These are phyloP conservation scores for Leptomonas pyrrhocoris DNA, from an alignment of 208 protist genomes.

Conservation along the genomic window DNA sequence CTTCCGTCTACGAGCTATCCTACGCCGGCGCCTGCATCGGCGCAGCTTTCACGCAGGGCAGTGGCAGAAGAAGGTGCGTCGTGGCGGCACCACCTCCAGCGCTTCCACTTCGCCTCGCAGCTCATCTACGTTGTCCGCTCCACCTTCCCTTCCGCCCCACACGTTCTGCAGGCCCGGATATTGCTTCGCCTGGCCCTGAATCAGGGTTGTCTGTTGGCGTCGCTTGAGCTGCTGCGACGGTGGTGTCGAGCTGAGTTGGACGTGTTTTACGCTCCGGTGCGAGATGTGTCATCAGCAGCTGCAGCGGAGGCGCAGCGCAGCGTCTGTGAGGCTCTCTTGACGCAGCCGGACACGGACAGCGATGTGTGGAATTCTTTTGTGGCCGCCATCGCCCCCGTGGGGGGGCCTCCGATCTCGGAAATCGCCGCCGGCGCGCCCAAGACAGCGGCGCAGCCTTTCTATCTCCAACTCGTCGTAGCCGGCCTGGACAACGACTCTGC, in stretches of 20 bases:
- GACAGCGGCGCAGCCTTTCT: constrained; percentile 48
- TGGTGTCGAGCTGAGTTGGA: constrained; percentile 46
- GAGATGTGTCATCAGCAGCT: not conserved
- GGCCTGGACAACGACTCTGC: constrained; percentile 39
- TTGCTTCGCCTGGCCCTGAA: constrained; percentile 65
- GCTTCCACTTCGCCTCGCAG: constrained; percentile 60
- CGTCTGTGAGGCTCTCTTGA: constrained; percentile 3
- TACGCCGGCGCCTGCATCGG: no score
- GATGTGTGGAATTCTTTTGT: constrained; percentile 58
- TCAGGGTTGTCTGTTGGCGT: constrained; percentile 58
- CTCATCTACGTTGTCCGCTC: constrained; percentile 49
- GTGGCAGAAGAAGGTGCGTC: not conserved
- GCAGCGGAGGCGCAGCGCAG: not conserved
- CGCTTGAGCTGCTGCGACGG: constrained; percentile 61
- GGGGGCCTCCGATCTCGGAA: constrained; percentile 45
- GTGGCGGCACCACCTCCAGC: constrained; percentile 22
- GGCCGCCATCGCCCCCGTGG: constrained; percentile 47
- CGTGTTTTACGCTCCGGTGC: constrained; percentile 28
- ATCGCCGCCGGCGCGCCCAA: constrained; percentile 51
- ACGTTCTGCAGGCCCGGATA: constrained; percentile 33
- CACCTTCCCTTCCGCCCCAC: constrained; percentile 34
- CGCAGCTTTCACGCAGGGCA: not conserved
- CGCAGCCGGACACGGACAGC: constrained; percentile 22
- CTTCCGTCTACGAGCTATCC: no score
- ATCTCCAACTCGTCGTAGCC: constrained; percentile 50